Evolutionary conservation across 2,329 filamentous ascomycete genomes (phyloP), one percentile per base, ranked within the genome.

Genomic region (Aureobasidium sp.): DNA sequence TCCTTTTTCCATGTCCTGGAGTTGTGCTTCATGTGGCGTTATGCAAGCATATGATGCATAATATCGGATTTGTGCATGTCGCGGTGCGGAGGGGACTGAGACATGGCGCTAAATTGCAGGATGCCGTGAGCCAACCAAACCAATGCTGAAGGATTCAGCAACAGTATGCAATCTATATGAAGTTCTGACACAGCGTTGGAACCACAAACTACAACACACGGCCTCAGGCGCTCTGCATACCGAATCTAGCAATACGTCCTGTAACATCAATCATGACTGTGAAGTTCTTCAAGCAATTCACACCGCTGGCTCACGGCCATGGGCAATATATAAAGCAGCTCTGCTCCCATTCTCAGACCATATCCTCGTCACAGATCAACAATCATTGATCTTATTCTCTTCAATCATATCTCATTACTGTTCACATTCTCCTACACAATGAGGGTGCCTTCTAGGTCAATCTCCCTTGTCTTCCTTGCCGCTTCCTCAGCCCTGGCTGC

Each of bases 141-240:
- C 34, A 52, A 52, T 20, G 8, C 50, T 23, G 34, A 52, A 37
- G 37, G 39, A 29, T n/a, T 42, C 27, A 56, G 52, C 15, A 56
- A 44, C 52, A 34, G 10, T 5, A 44, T 34, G 9, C 39, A 56
- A 56, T 56, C 13, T 44, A 44, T 23, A 13, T 23, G 52, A 44
- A 20, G 41, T 20, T 15, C 20, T 13, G 20, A 10, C 37, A 34
- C 39, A 20, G 20, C 23, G 5, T 42, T n/a, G 5, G 37, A 56
- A 13, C 37, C 20, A 36, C 26, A 15, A 27, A 56, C 26, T 13
- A n/a, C n/a, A 44, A n/a, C 39, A 9, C 27, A 29, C 12, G 27
- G 27, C 39, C 23, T 50, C 34, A 56, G 52, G 52, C 52, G 52
- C 52, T 26, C 52, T 56, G 39, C 52, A 44, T 44, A 44, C 41